Base-by-base conservation (phyloP, 148 eudicot species). In the Beta vulgaris region DNA sequence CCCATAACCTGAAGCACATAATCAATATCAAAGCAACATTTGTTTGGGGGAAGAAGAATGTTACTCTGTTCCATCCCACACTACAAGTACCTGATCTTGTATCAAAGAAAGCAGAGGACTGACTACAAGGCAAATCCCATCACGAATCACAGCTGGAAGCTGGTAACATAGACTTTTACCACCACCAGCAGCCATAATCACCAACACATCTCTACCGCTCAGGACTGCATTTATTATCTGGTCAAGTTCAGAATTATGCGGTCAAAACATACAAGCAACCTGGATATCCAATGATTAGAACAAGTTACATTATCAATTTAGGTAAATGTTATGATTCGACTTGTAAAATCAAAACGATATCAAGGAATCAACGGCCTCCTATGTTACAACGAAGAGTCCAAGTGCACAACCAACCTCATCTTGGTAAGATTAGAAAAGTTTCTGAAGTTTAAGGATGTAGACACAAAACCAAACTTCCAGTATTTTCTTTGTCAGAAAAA, bases 151-250 rank as follows among this genome's bases (percentile, higher is more conserved):
- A 75, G 99, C 99, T 31, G 99, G 99, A 81, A 96, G 99, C 86
- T 96, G 99, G 84, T 96, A 96, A 79, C 99, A 96, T 12, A 96
- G 88, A 84, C 99, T 96, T 88, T 96, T 96, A 62, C 99, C 99
- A 46, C 99, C 99, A 69, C 99, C 99, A 75, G 99, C 98, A 73
- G 99, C 99, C 99, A 96, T 96, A 73, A 96, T 96, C 61, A 96
- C 99, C 78, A 96, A 80, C 70, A 96, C 98, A 83, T 96, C 97
- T 84, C 88, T 91, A 36, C 92, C 88, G 35, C 98, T 91, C 99
- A 96, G 87, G 64, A 90, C 80, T 73, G 99, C 93, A 84, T 96
- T 96, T 71, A 96, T 78, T 51, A 96, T 92, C 98, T 95, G 87
- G 55, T 67, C 32, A 78, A 26, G 71, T 61, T 77, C n/a, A 60